phyloP scores from a whole-genome alignment of 1,284 basidiomycete species.

The Moesziomyces parantarcticus region DNA sequence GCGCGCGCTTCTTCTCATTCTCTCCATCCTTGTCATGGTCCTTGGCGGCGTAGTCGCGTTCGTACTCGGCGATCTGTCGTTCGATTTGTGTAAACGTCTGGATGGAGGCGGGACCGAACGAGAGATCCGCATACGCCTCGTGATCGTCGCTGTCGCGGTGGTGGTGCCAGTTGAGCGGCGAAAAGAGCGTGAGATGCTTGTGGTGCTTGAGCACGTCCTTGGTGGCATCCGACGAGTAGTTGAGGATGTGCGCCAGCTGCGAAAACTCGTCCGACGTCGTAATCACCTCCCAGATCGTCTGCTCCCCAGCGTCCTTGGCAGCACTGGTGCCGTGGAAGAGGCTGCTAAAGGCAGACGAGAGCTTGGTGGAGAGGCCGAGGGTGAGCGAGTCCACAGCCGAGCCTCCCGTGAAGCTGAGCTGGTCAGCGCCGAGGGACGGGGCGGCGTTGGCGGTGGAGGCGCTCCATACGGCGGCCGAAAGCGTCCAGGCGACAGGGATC shows the following conservation, averaged over 20 bases:
- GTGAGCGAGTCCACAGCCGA: conserved; percentile 26
- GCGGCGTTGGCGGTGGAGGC: conserved; percentile 17
- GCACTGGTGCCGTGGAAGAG: conserved; percentile 9
- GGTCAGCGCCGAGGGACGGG: conserved; percentile 22
- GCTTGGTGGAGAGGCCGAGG: conserved; percentile 29
- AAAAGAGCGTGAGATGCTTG: conserved; percentile 50
- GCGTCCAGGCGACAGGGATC: conserved; percentile 9
- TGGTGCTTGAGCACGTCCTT: conserved; percentile 53
- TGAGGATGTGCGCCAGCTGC: conserved; percentile 55
- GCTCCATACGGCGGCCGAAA: conserved; percentile 14
- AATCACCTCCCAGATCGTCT: conserved; percentile 57
- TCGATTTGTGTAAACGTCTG: conserved; percentile 40
- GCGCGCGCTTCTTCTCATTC: conserved; percentile 72
- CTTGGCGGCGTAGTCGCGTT: conserved; percentile 14
- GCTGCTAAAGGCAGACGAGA: conserved; percentile 18
- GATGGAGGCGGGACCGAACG: conserved; percentile 33
- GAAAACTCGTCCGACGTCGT: conserved; percentile 43
- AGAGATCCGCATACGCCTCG: neutral
- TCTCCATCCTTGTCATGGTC: conserved; percentile 70
- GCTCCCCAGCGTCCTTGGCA: conserved; percentile 15
- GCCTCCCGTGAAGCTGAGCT: conserved; percentile 18
- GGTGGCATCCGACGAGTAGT: conserved; percentile 53
- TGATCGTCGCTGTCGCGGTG: conserved; percentile 26
- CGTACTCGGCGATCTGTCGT: conserved; percentile 38
- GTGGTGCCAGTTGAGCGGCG: conserved; percentile 58